Evolutionary conservation across 2,329 filamentous ascomycete genomes (phyloP), one percentile per base, ranked within the genome.

Genomic region (Dactylonectria estremocensis): DNA sequence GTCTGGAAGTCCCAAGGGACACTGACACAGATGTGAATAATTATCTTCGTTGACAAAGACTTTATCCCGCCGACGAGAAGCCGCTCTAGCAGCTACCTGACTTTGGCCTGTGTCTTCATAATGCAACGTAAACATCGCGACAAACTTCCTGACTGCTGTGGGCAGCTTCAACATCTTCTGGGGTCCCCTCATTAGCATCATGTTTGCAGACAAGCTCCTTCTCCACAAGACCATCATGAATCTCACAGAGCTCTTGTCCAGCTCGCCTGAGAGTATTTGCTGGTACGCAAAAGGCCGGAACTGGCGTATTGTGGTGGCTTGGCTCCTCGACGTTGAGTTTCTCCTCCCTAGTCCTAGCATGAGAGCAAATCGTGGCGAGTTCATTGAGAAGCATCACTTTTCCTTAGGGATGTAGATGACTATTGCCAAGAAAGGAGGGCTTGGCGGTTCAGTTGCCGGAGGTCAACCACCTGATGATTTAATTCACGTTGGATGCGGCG

Each of bases 211-310:
- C 35, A 61, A 66, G 31, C 61, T 78, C 72, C 43, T 82, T 45
- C 55, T 82, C 4, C 78, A 80, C 28, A 76, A 74, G 20, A 74
- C 77, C 11, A 77, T 74, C 28, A 81, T 49, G 2, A 66, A 66
- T 56, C 49, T 66, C 20, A 55, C 50, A 1, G 56, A 66, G 8
- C 71, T 83, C 3, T 82, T 80, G 52, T 66, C 66, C 5, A 59
- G 63, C 9, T 68, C 65, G 1, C 6, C 56, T 4, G 4, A 46
- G 11, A 74, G 72, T 37, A 62, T 76, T 3, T 76, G 76, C 58
- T 76, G 73, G 73, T 76, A 74, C 59, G 43, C 61, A 10, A 61
- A 65, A 5, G 74, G 74, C 1, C 64, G 72, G 54, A 76, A 76
- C 66, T 73, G 66, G 66, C 63, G 74, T 6, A 69, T 73, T 13